Conservation (phyloP, 306 rosid genomes). For the Sphenostylis stenocarpa region DNA sequence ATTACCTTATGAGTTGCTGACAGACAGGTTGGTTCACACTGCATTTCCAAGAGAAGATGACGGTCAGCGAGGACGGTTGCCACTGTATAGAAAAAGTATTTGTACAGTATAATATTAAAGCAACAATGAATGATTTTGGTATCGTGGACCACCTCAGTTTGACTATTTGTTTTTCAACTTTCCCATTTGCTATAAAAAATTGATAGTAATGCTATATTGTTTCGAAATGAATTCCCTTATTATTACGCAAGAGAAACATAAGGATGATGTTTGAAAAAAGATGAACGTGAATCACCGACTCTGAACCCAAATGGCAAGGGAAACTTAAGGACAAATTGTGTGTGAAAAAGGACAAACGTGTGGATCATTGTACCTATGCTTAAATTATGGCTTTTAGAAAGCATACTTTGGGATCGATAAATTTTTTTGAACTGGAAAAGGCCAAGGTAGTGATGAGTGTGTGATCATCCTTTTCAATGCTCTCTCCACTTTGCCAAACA, state of each 20-base stretch:
- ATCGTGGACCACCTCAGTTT: slow-evolving; percentile 32
- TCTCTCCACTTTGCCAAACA: slow-evolving; percentile 29
- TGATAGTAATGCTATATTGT: background rate
- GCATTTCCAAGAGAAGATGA: background rate
- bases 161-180: slow-evolving; percentile 6
- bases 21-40: slow-evolving; percentile 39
- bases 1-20: slow-evolving; percentile 39
- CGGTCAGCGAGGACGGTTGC: slow-evolving; percentile 5
- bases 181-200: background rate
- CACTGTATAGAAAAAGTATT: slow-evolving; percentile 5
- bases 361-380: slow-evolving; percentile 9
- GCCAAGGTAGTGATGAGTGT: background rate
- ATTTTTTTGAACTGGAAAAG: slow-evolving; percentile 16
- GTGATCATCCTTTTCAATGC: slow-evolving; percentile 38
- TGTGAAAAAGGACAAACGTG: slow-evolving; percentile 7
- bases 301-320: background rate
- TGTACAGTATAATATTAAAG: slow-evolving; percentile 15
- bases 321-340: background rate
- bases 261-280: background rate
- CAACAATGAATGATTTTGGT: slow-evolving; percentile 13
- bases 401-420: slow-evolving; percentile 17
- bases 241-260: slow-evolving; percentile 29
- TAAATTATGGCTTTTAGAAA: slow-evolving; percentile 31
- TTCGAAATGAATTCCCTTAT: slow-evolving; percentile 6
- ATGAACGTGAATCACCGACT: background rate